phyloP scores from a whole-genome alignment of 148 eudicot genomes.

The Arctostaphylos glauca region DNA sequence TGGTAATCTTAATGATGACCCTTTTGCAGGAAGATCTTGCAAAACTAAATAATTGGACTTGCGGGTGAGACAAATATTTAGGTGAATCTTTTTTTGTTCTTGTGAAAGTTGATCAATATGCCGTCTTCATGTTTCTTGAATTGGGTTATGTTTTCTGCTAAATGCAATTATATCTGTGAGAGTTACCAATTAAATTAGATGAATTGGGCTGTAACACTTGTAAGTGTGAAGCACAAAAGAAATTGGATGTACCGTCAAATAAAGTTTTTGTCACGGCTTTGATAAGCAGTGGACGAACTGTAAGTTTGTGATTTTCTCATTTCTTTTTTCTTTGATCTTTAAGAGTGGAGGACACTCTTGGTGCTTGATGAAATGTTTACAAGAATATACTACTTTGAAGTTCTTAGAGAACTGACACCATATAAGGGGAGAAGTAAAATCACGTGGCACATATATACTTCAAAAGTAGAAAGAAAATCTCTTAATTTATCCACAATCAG shows the following conservation, averaged over 20 bases:
- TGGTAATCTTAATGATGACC: neutral
- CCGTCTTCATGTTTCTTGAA: neutral
- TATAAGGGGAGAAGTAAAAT: neutral
- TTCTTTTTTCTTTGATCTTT: neutral
- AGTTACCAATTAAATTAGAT: neutral
- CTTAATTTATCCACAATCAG: neutral
- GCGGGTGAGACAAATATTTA: constrained; percentile 97
- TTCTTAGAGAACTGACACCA: neutral
- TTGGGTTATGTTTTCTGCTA: constrained; percentile 1
- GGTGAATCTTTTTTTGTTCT: constrained; percentile 28
- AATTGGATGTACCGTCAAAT: constrained; percentile 89
- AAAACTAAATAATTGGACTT: constrained; percentile 95
- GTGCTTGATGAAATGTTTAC: too few species aligned
- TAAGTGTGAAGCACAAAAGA: constrained; percentile 98
- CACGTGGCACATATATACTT: neutral
- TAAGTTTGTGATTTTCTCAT: constrained; percentile 33
- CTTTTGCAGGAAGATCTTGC: constrained; percentile 88
- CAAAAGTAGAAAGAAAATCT: neutral
- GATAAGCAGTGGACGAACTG: constrained; percentile 91
- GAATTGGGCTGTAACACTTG: neutral
- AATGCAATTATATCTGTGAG: neutral
- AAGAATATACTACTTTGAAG: neutral
- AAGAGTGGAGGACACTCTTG: constrained; percentile 6
- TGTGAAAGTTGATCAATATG: constrained; percentile 12
- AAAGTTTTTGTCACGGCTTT: constrained; percentile 89